phyloP scores from a whole-genome alignment of 371 early-diverging fungal genomes.

The Batkoa obscura region DNA sequence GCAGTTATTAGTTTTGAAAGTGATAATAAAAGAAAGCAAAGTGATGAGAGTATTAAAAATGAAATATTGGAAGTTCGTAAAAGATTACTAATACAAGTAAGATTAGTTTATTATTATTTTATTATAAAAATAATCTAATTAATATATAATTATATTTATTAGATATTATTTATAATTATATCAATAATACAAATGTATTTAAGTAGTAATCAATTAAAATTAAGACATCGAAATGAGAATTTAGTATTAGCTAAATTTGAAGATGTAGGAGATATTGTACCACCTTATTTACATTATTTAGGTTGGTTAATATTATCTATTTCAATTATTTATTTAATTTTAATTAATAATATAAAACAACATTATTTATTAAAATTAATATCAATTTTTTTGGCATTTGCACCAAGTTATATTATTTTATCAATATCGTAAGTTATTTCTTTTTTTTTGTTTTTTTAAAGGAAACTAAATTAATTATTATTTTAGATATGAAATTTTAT shows the following conservation, averaged over 20 bases:
- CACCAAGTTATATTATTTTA: constrained; percentile 68
- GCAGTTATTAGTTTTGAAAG: no score
- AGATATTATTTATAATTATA: no score
- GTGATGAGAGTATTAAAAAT: constrained; percentile 38
- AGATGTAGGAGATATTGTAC: no score
- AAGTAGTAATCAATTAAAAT: no score
- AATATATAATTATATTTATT: no score
- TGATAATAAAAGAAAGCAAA: no score
- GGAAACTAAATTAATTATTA: not conserved
- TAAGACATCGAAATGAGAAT: no score
- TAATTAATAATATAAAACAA: constrained; percentile 17
- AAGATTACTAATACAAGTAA: no score
- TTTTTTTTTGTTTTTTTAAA: not conserved
- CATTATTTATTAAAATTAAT: constrained; percentile 60
- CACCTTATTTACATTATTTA: not conserved
- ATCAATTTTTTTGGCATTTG: constrained; percentile 67
- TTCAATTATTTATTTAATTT: not conserved
- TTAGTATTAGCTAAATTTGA: no score
- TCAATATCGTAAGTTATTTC: constrained; percentile 40
- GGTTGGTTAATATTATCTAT: not conserved
- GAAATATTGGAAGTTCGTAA: not conserved
- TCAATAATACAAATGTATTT: no score
- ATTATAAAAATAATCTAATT: no score
- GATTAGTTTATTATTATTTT: no score
- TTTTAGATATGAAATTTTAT: constrained; percentile 53